These are phyloP conservation scores for Sugiyamaella japonica DNA, from an alignment of 1,139 yeast genomes.

Conservation along the genomic window DNA sequence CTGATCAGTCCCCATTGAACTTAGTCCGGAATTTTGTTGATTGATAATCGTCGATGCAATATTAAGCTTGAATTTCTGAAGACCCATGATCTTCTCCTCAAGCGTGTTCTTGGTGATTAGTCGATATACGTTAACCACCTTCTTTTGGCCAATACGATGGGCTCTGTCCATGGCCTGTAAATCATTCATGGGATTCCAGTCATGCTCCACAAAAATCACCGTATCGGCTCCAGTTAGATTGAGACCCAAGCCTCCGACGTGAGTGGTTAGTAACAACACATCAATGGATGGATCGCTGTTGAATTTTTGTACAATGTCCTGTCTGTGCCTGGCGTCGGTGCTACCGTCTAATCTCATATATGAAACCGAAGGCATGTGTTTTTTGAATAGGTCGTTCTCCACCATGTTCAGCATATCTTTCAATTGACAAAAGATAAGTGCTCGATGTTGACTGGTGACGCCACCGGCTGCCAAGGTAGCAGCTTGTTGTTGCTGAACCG, in stretches of 20 bases:
- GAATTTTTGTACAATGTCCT: conserved; percentile 85
- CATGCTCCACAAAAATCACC: conserved; percentile 97
- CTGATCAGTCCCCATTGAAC: conserved; percentile 96
- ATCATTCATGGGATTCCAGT: conserved; percentile 99
- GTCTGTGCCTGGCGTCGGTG: conserved; percentile 90
- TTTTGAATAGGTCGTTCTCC: conserved; percentile 81
- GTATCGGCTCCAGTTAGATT: conserved; percentile 99
- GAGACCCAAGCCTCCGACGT: conserved; percentile 97
- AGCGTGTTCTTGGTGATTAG: conserved; percentile 88
- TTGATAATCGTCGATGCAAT: conserved; percentile 95
- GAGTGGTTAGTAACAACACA: conserved; percentile 85
- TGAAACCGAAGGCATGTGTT: conserved; percentile 85
- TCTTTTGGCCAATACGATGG: conserved; percentile 95
- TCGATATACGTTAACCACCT: conserved; percentile 93
- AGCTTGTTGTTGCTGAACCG: conserved; percentile 36
- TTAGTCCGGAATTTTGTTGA: conserved; percentile 92
- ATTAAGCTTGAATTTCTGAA: conserved; percentile 95
- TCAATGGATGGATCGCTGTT: conserved; percentile 98
- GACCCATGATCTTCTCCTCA: conserved; percentile 98
- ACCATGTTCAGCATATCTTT: conserved; percentile 98
- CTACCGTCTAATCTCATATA: conserved; percentile 95
- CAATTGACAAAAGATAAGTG: conserved; percentile 91
- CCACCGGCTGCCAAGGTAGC: conserved; percentile 59
- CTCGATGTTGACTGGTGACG: conserved; percentile 94
- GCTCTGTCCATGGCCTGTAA: conserved; percentile 99